These are phyloP conservation scores for Aegilops tauschii DNA, from an alignment of 176 grass and related monocot species.

Conservation along the genomic window DNA sequence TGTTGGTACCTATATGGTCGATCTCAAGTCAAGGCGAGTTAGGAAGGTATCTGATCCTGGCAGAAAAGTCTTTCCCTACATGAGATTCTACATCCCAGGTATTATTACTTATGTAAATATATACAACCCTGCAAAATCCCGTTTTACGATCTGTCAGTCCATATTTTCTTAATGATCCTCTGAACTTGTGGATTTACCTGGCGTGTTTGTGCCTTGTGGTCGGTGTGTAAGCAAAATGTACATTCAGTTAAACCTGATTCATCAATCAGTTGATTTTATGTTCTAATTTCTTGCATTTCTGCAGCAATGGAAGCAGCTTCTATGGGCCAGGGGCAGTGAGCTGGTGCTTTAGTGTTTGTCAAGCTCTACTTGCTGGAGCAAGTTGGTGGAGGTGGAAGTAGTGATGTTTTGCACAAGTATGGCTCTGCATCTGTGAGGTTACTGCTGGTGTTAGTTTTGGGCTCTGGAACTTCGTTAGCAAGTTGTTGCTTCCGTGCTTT, in stretches of 20 bases:
- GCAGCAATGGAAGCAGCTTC: neutral
- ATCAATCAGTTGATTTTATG: neutral
- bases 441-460: neutral
- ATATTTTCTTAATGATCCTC: neutral
- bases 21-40: neutral
- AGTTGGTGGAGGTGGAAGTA: too few relatives aligned
- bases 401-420: neutral
- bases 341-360: neutral
- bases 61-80: neutral
- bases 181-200: neutral
- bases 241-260: neutral
- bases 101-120: neutral
- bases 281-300: neutral
- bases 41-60: neutral
- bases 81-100: neutral
- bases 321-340: neutral
- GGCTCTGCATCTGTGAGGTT: neutral
- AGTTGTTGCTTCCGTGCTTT: neutral
- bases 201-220: neutral
- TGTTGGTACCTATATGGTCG: neutral
- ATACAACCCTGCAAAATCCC: neutral
- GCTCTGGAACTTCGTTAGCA: too few relatives aligned
- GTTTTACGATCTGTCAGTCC: neutral
- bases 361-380: neutral
- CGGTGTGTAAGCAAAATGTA: neutral